Conservation (phyloP, 257 asterid genomes). For the Solanum tacnaense region DNA sequence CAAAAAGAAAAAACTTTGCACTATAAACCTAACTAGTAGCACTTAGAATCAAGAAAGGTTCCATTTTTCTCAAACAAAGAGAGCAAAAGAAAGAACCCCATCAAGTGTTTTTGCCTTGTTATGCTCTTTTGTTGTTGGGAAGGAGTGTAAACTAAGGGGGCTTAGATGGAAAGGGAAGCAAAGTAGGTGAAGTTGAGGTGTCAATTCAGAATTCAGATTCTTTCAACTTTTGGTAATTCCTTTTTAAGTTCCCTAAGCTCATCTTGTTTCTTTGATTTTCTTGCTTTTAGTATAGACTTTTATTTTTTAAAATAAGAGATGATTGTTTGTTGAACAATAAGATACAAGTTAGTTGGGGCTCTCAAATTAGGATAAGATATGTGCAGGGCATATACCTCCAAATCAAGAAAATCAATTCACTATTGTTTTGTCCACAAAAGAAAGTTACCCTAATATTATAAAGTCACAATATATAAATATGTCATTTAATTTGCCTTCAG, state of each 20-base stretch:
- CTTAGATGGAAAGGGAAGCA: constrained; percentile 41
- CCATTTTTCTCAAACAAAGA: not conserved
- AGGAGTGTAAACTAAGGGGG: constrained; percentile 13
- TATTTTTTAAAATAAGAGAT: not conserved
- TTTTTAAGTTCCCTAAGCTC: not conserved
- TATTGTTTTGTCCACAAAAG: constrained; percentile 13
- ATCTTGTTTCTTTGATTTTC: constrained; percentile 11
- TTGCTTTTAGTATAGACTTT: constrained; percentile 13
- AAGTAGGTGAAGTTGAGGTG: constrained; percentile 17
- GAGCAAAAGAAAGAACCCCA: constrained; percentile 1
- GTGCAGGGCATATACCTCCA: constrained; percentile 13
- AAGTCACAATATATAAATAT: too few species aligned
- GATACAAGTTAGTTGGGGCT: constrained; percentile 25
- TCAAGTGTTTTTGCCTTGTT: not conserved
- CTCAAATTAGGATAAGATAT: not conserved
- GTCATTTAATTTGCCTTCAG: accelerated
- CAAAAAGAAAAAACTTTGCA: not conserved
- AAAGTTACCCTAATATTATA: constrained; percentile 4
- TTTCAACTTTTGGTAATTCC: not conserved
- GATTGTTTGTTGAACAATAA: constrained; percentile 38
- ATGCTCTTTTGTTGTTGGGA: not conserved
- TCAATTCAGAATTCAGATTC: constrained; percentile 8
- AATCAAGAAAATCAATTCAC: not conserved
- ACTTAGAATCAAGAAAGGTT: not conserved
- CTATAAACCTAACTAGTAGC: not conserved